Percentiles rank a stretch among this genome's conserved stretches.
Evolutionary conservation across 306 rosid genomes (phyloP).

Genomic region (Vigna hirtella): DNA sequence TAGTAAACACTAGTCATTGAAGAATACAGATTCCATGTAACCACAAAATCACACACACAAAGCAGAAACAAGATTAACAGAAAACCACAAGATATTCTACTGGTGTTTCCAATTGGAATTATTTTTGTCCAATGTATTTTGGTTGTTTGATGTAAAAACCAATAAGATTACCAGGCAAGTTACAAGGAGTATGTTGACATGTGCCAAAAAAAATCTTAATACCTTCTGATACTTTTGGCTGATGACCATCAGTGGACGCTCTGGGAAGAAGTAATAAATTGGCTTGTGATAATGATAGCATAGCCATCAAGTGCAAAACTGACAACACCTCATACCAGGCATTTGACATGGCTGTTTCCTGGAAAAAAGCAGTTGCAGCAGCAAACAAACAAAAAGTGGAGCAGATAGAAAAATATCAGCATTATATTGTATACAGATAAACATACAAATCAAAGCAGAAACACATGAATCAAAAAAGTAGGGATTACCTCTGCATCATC

Average conservation of each 20-base stretch:
- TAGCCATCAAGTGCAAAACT: conserved; percentile 91
- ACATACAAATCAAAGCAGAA: conserved; percentile 36
- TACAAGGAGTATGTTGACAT: conserved; percentile 28
- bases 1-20: not conserved
- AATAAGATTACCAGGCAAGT: conserved; percentile 1
- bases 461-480: not conserved
- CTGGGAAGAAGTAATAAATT: conserved; percentile 93
- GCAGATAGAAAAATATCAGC: not conserved
- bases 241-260: conserved; percentile 76
- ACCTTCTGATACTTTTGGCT: conserved; percentile 93
- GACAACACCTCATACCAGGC: conserved; percentile 98
- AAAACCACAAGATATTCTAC: conserved; percentile 31
- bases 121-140: conserved; percentile 24
- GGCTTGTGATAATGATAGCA: conserved; percentile 81
- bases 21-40: not conserved
- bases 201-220: conserved; percentile 22
- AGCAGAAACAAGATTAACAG: conserved; percentile 16
- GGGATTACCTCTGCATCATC: conserved; percentile 79
- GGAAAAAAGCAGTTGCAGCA: conserved; percentile 46
- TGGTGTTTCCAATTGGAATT: conserved; percentile 9
- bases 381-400: not conserved
- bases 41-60: conserved; percentile 19
- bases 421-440: conserved; percentile 33
- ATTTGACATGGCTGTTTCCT: conserved; percentile 85
- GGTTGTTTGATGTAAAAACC: conserved; percentile 23